These are phyloP conservation scores for Tetracentron sinense DNA, from an alignment of 164 flowering plant genomes.

Conservation along the genomic window DNA sequence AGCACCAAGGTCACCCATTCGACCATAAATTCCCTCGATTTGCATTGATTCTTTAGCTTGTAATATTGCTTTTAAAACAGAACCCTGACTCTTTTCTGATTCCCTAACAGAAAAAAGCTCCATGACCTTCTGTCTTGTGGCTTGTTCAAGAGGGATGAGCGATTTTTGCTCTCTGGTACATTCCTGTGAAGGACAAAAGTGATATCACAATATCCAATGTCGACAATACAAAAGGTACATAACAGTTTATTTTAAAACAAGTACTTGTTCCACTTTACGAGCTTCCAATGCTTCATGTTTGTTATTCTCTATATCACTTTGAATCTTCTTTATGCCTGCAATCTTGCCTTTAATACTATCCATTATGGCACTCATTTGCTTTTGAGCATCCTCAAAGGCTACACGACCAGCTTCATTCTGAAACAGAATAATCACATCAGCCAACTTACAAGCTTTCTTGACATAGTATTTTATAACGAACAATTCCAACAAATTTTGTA, in stretches of 20 bases:
- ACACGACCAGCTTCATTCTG: conserved; percentile 79
- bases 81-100: conserved; percentile 87
- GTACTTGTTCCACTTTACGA: conserved; percentile 70
- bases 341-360: conserved; percentile 38
- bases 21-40: conserved; percentile 86
- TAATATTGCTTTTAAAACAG: conserved; percentile 79
- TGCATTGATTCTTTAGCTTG: conserved; percentile 72
- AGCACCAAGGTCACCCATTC: conserved; percentile 95
- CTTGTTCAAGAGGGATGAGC: conserved; percentile 77
- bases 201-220: conserved; percentile 2
- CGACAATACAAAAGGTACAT: not conserved
- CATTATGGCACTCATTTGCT: conserved; percentile 45
- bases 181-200: conserved; percentile 41
- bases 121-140: conserved; percentile 82
- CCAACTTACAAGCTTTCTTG: too few species aligned
- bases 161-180: conserved; percentile 62
- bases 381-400: conserved; percentile 72
- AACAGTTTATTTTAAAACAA: too few species aligned
- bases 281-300: conserved; percentile 60
- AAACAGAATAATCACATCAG: conserved; percentile 19
- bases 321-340: conserved; percentile 29
- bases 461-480: not conserved
- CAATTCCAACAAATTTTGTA: not conserved
- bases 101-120: conserved; percentile 70
- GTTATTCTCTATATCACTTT: conserved; percentile 42